Evolutionary conservation across 1,284 basidiomycete species (phyloP).

Genomic region (Cystobasidiaceae sp.): DNA sequence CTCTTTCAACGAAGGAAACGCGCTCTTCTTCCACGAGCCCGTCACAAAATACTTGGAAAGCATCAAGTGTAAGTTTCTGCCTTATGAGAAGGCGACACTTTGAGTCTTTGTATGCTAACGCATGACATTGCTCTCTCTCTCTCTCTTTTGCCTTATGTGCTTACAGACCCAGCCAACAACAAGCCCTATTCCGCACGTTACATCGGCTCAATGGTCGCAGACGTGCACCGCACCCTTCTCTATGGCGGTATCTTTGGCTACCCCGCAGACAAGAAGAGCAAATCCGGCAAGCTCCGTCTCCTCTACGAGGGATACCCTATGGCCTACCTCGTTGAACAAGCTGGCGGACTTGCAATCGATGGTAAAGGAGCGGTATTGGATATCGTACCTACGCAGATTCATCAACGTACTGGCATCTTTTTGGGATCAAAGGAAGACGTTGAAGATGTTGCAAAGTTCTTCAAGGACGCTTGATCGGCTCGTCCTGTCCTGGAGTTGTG

Average conservation of each 20-base stretch:
- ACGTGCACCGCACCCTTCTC: conserved; percentile 90
- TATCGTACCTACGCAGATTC: conserved; percentile 79
- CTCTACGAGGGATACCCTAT: conserved; percentile 99
- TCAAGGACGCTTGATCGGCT: neutral
- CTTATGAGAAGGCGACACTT: conserved; percentile 80
- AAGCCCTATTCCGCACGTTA: conserved; percentile 61
- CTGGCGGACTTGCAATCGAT: conserved; percentile 92
- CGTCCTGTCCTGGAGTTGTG: neutral
- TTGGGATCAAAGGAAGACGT: conserved; percentile 93
- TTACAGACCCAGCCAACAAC: conserved; percentile 36
- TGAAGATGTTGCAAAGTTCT: conserved; percentile 78
- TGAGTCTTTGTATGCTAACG: conserved; percentile 48
- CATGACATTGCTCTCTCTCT: neutral
- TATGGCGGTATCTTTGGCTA: conserved; percentile 98
- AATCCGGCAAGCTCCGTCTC: conserved; percentile 87
- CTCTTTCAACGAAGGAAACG: conserved; percentile 99
- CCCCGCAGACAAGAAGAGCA: conserved; percentile 96
- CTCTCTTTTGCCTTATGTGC: neutral
- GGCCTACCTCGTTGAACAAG: conserved; percentile 94
- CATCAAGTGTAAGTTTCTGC: conserved; percentile 67
- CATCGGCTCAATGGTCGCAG: conserved; percentile 98
- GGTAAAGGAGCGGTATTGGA: conserved; percentile 89
- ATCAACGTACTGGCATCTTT: conserved; percentile 90
- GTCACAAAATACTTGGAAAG: conserved; percentile 83
- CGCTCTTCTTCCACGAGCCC: conserved; percentile 85